These are phyloP conservation scores for Didymella sp. DNA, from an alignment of 2,329 filamentous ascomycete species.

Conservation along the genomic window DNA sequence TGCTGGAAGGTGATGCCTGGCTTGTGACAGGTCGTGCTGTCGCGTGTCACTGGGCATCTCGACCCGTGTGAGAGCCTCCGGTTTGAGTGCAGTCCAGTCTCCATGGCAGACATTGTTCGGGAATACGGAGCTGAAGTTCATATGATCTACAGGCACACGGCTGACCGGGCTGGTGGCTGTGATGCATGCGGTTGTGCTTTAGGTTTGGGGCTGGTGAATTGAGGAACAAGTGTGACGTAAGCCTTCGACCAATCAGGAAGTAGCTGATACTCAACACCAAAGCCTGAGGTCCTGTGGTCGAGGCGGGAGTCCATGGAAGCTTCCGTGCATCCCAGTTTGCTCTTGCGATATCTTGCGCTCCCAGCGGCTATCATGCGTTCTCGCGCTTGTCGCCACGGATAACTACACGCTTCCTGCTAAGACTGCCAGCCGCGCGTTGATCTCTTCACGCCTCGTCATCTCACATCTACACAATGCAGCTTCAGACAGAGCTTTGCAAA, in stretches of 20 bases:
- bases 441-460: neutral
- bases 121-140: neutral
- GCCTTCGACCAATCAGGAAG: slow-evolving; percentile 1
- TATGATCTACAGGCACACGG: slow-evolving; percentile 13
- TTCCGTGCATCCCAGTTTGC: too few relatives aligned
- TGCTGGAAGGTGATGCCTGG: slow-evolving; percentile 8
- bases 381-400: too few relatives aligned
- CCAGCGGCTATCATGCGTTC: too few relatives aligned
- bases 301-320: too few relatives aligned
- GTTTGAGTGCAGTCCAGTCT: neutral
- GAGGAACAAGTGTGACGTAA: slow-evolving; percentile 12
- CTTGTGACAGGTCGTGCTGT: slow-evolving; percentile 16
- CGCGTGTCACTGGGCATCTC: slow-evolving; percentile 19
- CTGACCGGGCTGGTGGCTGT: slow-evolving; percentile 1
- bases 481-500: neutral
- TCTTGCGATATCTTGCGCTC: too few relatives aligned
- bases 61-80: neutral
- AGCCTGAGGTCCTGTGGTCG: neutral
- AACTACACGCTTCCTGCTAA: neutral
- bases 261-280: slow-evolving; percentile 9
- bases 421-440: neutral
- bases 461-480: neutral
- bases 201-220: slow-evolving; percentile 5
- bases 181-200: slow-evolving; percentile 6
- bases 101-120: slow-evolving; percentile 5